Evolutionary conservation across 2,329 filamentous ascomycete species (phyloP).

Genomic region (Botrytis sinoallii): DNA sequence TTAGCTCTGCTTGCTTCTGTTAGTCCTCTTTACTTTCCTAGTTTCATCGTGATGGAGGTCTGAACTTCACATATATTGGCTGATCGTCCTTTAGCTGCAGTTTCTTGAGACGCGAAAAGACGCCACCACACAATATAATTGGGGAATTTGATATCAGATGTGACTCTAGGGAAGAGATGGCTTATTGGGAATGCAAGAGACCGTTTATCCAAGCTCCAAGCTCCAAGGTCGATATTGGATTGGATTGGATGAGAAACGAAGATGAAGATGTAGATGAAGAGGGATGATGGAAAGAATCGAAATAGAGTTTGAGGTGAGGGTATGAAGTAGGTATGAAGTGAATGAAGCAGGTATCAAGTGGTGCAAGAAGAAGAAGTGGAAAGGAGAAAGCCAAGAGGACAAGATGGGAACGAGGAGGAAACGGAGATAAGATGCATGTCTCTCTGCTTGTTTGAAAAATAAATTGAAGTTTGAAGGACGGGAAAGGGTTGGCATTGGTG

Average conservation of each 20-base stretch:
- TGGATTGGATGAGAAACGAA: not conserved
- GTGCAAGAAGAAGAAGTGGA: not conserved
- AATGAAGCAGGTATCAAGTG: no score
- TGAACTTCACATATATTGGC: conserved; percentile 4
- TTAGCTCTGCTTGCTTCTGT: not conserved
- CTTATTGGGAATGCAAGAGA: not conserved
- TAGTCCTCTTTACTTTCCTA: not conserved
- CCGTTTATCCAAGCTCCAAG: not conserved
- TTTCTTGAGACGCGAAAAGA: not conserved
- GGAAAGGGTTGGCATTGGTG: not conserved
- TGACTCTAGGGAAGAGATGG: not conserved
- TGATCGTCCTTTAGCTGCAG: not conserved
- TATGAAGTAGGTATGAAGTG: not conserved
- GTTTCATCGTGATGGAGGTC: not conserved
- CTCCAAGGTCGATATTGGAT: not conserved
- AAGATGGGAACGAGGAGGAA: not conserved
- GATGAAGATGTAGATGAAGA: not conserved
- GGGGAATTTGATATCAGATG: conserved; percentile 10
- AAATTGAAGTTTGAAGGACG: not conserved
- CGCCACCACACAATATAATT: not conserved
- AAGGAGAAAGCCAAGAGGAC: not conserved
- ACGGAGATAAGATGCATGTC: not conserved
- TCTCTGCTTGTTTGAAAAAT: not conserved
- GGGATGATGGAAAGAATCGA: not conserved
- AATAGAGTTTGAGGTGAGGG: not conserved